phyloP scores from a whole-genome alignment of 2,329 filamentous ascomycete genomes.

The Drechslera avenae region DNA sequence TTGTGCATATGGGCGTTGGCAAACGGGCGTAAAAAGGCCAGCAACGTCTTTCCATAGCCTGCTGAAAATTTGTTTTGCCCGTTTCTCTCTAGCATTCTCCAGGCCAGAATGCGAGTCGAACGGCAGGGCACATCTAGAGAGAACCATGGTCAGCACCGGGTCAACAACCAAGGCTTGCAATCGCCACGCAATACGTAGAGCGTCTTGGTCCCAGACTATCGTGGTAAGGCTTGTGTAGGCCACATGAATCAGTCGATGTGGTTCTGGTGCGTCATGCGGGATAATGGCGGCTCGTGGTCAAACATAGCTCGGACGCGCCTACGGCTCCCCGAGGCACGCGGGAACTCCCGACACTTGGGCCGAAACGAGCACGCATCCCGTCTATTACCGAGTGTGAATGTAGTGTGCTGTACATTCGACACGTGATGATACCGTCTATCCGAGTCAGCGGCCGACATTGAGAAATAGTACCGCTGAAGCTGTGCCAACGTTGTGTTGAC shows the following conservation, averaged over 20 bases:
- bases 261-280: slow-evolving; percentile 8
- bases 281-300: neutral
- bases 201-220: neutral
- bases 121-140: neutral
- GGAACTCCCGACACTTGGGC: slow-evolving; percentile 1
- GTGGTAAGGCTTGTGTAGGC: slow-evolving; percentile 1
- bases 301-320: neutral
- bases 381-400: neutral
- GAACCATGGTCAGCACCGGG: too few relatives aligned
- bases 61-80: too few relatives aligned
- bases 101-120: neutral
- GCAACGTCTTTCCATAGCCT: too few relatives aligned
- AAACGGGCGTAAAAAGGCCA: neutral
- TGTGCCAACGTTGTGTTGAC: too few relatives aligned
- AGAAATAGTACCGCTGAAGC: too few relatives aligned
- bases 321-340: slow-evolving; percentile 7
- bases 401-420: too few relatives aligned
- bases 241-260: neutral
- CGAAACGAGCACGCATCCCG: neutral
- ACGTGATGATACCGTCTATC: too few relatives aligned
- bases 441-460: too few relatives aligned
- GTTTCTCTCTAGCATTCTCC: too few relatives aligned
- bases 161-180: too few relatives aligned
- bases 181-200: too few relatives aligned
- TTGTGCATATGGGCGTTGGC: too few relatives aligned